Evolutionary conservation across 345 rosid species (phyloP), one percentile per base, ranked within the genome.

Genomic region (Combretum micranthum): DNA sequence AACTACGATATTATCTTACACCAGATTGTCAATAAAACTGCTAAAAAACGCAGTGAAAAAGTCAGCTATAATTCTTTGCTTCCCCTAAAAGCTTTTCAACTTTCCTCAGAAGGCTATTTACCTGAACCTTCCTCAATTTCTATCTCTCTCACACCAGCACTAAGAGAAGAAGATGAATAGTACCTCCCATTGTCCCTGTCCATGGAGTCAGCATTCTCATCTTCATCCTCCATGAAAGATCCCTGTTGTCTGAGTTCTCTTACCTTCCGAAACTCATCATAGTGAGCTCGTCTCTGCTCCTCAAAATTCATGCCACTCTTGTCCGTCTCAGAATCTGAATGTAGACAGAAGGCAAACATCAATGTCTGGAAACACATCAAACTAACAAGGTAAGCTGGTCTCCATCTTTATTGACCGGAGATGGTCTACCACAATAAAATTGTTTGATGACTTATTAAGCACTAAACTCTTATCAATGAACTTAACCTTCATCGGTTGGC

Each of bases 261-360:
- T 52, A 90, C 93, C 61, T 75, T 90, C 59, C 61, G 82, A 70
- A 81, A 87, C 80, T 94, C 97, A 56, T 94, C 79, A 53, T 94
- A 94, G 61, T 94, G 99, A 44, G 73, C 93, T 67, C 79, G 74
- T 64, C 99, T 78, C 32, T 71, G 99, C 70, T 85, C 96, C 70
- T 60, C 83, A 69, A 93, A 93, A 54, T 75, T 78, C 65, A 53
- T 25, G 42, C 65, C 68, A 62, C 64, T 74, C 63, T 62, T 71
- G 47, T 58, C 84, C 8, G 70, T 21, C 64, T 66, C 84, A 18
- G 73, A 64, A 74, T 61, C 85, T 85, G 75, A 15, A 43, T 43
- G 45, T 45, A 50, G 46, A 47, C 12, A 39, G 53, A 7, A 13
- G 52, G 13, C 23, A 50, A 25, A 25, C 19, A 61, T 15, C 25